phyloP scores from a whole-genome alignment of 495 filamentous ascomycete species.

The Alectoria sarmentosa region DNA sequence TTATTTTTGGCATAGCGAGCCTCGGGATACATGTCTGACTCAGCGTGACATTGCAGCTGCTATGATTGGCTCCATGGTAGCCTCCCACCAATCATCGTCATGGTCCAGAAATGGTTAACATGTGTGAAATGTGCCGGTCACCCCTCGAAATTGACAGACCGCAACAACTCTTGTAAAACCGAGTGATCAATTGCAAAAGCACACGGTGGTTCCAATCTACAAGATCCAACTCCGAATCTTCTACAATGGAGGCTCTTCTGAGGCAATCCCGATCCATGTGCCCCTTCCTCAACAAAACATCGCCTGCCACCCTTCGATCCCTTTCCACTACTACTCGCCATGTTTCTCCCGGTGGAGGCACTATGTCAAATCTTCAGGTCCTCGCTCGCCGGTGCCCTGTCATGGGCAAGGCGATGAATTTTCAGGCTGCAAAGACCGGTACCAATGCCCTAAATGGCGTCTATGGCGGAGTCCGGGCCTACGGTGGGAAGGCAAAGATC shows the following conservation, averaged over 20 bases:
- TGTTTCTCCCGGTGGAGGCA: slow-evolving; percentile 72
- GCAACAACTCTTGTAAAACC: not conserved
- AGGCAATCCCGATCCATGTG: slow-evolving; percentile 93
- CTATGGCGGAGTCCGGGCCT: slow-evolving; percentile 39
- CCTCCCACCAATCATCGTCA: not conserved
- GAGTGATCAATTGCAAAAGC: not conserved
- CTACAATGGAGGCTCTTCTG: slow-evolving; percentile 76
- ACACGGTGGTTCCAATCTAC: not conserved
- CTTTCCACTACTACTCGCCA: slow-evolving; percentile 73
- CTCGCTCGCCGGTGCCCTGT: slow-evolving; percentile 92
- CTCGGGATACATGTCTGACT: not conserved
- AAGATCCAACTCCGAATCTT: not conserved
- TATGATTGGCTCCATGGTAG: slow-evolving; percentile 3
- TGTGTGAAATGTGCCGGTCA: not conserved
- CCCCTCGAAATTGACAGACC: not conserved
- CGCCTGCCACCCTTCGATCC: slow-evolving; percentile 79
- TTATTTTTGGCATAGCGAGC: no score
- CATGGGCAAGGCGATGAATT: slow-evolving; percentile 94
- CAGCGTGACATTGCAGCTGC: not conserved
- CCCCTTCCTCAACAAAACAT: slow-evolving; percentile 92
- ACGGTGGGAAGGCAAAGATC: slow-evolving; percentile 59
- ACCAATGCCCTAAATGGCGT: slow-evolving; percentile 38
- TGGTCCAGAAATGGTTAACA: not conserved
- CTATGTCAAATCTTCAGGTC: slow-evolving; percentile 95
- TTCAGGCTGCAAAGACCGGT: slow-evolving; percentile 61